phyloP scores from a whole-genome alignment of 495 filamentous ascomycete species.

The Trichoderma gamsii region DNA sequence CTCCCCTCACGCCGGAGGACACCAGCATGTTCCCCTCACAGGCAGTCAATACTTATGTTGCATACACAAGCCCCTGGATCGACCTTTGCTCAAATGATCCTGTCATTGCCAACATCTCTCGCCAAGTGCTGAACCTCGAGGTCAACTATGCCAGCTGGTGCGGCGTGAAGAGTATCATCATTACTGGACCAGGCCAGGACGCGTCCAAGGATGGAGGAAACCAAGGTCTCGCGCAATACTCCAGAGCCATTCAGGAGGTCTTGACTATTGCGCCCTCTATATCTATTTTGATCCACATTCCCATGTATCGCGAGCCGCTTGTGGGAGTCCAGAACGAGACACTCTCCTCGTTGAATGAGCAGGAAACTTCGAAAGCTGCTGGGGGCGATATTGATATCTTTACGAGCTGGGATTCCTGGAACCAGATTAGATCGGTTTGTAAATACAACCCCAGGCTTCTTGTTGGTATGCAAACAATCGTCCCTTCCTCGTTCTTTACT shows the following conservation, averaged over 20 bases:
- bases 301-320: constrained; percentile 59
- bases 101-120: constrained; percentile 71
- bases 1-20: constrained; percentile 65
- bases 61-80: constrained; percentile 79
- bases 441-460: constrained; percentile 75
- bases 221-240: constrained; percentile 59
- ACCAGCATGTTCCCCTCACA: constrained; percentile 68
- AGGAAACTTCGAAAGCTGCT: constrained; percentile 18
- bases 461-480: constrained; percentile 61
- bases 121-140: constrained; percentile 84
- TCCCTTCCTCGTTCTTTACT: background rate
- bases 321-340: constrained; percentile 35
- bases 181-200: constrained; percentile 64
- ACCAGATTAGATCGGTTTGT: constrained; percentile 77
- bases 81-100: constrained; percentile 81
- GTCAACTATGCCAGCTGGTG: constrained; percentile 93
- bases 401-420: constrained; percentile 89
- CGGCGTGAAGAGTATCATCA: constrained; percentile 73
- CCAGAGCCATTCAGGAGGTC: constrained; percentile 75
- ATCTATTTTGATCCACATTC: constrained; percentile 72
- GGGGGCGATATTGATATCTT: constrained; percentile 53
- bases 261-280: constrained; percentile 66
- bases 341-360: constrained; percentile 32
- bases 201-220: constrained; percentile 30
- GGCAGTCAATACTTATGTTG: constrained; percentile 63